phyloP scores from a whole-genome alignment of 2,329 filamentous ascomycete species.

The Elsinoe arachidis region DNA sequence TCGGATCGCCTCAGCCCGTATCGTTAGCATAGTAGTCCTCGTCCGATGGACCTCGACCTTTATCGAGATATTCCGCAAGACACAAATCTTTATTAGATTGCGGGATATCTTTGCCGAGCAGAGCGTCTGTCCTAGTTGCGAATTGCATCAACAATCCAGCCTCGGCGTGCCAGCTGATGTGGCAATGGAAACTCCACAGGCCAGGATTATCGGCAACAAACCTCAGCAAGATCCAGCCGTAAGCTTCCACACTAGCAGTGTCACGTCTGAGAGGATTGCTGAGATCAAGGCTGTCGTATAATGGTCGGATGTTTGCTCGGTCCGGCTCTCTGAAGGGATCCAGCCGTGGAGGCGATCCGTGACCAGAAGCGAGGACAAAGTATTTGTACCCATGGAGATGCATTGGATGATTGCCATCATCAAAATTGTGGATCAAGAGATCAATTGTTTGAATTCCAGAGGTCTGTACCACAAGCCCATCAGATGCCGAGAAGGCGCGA shows the following conservation, averaged over 20 bases:
- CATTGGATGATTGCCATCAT: constrained; percentile 29
- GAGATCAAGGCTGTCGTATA: constrained; percentile 29
- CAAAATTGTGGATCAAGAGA: constrained; percentile 29
- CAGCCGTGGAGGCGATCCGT: constrained; percentile 25
- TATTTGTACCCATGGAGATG: constrained; percentile 32
- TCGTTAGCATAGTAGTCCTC: constrained; percentile 23
- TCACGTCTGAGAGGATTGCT: constrained; percentile 42
- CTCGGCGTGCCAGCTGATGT: constrained; percentile 51
- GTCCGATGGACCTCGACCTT: constrained; percentile 44
- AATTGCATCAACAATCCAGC: constrained; percentile 54
- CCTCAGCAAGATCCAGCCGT: constrained; percentile 47
- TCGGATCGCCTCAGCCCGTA: not conserved
- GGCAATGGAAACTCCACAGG: constrained; percentile 51
- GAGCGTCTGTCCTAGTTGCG: constrained; percentile 39
- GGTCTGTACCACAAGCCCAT: constrained; percentile 31
- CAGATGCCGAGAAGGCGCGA: constrained; percentile 22
- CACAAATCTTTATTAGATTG: constrained; percentile 41
- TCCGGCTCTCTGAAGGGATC: constrained; percentile 19
- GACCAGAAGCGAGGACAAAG: constrained; percentile 29
- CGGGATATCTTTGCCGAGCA: constrained; percentile 38
- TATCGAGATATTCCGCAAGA: constrained; percentile 37
- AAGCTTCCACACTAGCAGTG: constrained; percentile 46
- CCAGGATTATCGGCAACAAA: constrained; percentile 51
- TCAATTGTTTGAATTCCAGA: constrained; percentile 30
- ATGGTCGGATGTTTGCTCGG: constrained; percentile 22